A percentile compares a stretch with the other conserved stretches of the same genome.
Evolutionary conservation across 805 yeast genomes (phyloP).

Genomic region (Peterozyma xylosa): DNA sequence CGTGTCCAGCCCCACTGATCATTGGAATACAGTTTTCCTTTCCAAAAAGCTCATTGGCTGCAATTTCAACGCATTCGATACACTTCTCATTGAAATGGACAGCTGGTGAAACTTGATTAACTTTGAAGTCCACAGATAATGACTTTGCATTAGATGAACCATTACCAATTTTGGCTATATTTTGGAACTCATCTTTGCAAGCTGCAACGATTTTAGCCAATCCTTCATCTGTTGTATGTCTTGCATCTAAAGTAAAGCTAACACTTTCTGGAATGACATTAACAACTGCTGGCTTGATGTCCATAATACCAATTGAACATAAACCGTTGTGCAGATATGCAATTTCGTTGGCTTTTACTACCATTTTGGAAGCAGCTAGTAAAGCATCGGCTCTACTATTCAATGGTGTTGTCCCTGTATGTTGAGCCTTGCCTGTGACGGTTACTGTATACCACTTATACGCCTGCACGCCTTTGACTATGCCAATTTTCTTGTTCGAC

Average conservation of each 20-base stretch:
- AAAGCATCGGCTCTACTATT: constrained; percentile 53
- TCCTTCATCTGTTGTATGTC: constrained; percentile 43
- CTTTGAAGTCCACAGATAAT: constrained; percentile 32
- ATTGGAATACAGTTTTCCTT: constrained; percentile 34
- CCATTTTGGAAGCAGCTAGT: constrained; percentile 49
- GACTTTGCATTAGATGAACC: constrained; percentile 19
- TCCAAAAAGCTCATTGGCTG: constrained; percentile 45
- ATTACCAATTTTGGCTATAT: constrained; percentile 27
- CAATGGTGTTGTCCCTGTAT: constrained; percentile 71
- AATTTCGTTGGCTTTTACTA: constrained; percentile 45
- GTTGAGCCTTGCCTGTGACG: constrained; percentile 60
- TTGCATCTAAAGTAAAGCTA: constrained; percentile 50
- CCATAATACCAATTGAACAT: constrained; percentile 52
- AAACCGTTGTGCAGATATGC: constrained; percentile 46
- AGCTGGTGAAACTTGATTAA: constrained; percentile 44
- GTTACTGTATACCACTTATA: constrained; percentile 52
- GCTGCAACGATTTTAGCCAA: constrained; percentile 29
- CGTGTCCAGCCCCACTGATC: constrained; percentile 71
- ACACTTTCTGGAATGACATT: constrained; percentile 64
- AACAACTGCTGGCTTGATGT: constrained; percentile 50
- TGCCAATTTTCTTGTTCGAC: constrained; percentile 48
- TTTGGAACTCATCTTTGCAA: constrained; percentile 26
- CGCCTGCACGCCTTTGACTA: constrained; percentile 63
- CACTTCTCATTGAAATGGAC: constrained; percentile 48
- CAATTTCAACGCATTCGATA: constrained; percentile 40